Percentiles rank a stretch among this genome's conserved stretches.
Evolutionary conservation across 805 yeast genomes (phyloP).

Genomic region (Pichia thaimueangensis): DNA sequence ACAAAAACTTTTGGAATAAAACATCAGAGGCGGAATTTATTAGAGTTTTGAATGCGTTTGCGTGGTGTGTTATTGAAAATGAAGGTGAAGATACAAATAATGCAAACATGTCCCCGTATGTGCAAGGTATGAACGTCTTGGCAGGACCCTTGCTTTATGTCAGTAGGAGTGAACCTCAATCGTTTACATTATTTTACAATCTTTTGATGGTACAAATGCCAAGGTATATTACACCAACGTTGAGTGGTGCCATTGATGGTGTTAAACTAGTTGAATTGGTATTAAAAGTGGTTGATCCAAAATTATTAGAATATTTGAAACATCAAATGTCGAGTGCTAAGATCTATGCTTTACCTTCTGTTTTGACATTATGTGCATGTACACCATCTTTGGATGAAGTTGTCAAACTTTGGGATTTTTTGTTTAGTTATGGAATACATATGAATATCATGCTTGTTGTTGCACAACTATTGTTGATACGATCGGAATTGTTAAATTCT

Average conservation of each 20-base stretch:
- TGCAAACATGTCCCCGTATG: slow-evolving; percentile 45
- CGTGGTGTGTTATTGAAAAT: slow-evolving; percentile 34
- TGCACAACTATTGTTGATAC: slow-evolving; percentile 69
- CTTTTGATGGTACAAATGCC: slow-evolving; percentile 65
- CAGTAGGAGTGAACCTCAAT: slow-evolving; percentile 78
- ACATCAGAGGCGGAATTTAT: slow-evolving; percentile 68
- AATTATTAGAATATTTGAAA: slow-evolving; percentile 50
- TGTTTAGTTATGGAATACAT: slow-evolving; percentile 87
- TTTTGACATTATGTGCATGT: slow-evolving; percentile 79
- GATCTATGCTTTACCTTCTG: slow-evolving; percentile 79
- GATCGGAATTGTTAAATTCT: slow-evolving; percentile 54
- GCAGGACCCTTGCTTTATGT: slow-evolving; percentile 78
- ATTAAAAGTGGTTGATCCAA: slow-evolving; percentile 65
- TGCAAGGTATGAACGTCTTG: slow-evolving; percentile 88
- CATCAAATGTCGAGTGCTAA: slow-evolving; percentile 72
- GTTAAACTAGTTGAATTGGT: slow-evolving; percentile 66
- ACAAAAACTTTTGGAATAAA: slow-evolving; percentile 50
- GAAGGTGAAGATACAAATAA: neutral
- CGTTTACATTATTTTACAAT: slow-evolving; percentile 63
- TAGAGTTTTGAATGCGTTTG: slow-evolving; percentile 67
- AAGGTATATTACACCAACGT: slow-evolving; percentile 65
- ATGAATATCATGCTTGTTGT: slow-evolving; percentile 79
- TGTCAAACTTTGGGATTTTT: slow-evolving; percentile 78
- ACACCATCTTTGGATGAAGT: slow-evolving; percentile 79
- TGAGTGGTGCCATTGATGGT: slow-evolving; percentile 80